phyloP scores from a whole-genome alignment of 257 asterid genomes.

The Solanum pimpinellifolium region DNA sequence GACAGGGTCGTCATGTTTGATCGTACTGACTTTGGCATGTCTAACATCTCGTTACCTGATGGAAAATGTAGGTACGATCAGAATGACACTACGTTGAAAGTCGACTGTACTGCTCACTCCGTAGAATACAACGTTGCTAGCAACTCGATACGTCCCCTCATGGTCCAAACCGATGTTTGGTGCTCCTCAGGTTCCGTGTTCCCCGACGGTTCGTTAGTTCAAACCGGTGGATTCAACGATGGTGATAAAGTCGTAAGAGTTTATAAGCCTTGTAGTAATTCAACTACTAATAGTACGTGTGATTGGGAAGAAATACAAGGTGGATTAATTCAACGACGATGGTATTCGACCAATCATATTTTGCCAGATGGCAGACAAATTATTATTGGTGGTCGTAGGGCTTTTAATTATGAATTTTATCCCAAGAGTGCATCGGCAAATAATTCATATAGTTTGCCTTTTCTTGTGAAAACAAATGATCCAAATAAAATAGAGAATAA shows the following conservation, averaged over 20 bases:
- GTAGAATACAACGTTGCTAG: constrained; percentile 8
- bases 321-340: constrained; percentile 7
- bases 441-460: constrained; percentile 1
- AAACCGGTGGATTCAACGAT: constrained; percentile 15
- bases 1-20: constrained; percentile 13
- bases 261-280: neutral
- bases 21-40: constrained; percentile 9
- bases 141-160: constrained; percentile 14
- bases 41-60: constrained; percentile 10
- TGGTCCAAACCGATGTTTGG: constrained; percentile 12
- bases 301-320: constrained; percentile 10
- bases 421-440: neutral
- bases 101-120: constrained; percentile 19
- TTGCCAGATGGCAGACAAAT: constrained; percentile 18
- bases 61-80: constrained; percentile 7
- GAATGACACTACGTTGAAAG: neutral
- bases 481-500: constrained; percentile 6
- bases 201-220: constrained; percentile 6
- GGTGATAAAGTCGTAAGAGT: constrained; percentile 6
- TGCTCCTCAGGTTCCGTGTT: constrained; percentile 18
- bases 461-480: constrained; percentile 13
- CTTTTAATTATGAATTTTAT: constrained; percentile 11
- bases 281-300: neutral
- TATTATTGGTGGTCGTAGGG: constrained; percentile 12
- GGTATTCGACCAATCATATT: constrained; percentile 20